These are phyloP conservation scores for Cylindrotheca closterium DNA, from an alignment of 108 stramenopile species.

Conservation along the genomic window DNA sequence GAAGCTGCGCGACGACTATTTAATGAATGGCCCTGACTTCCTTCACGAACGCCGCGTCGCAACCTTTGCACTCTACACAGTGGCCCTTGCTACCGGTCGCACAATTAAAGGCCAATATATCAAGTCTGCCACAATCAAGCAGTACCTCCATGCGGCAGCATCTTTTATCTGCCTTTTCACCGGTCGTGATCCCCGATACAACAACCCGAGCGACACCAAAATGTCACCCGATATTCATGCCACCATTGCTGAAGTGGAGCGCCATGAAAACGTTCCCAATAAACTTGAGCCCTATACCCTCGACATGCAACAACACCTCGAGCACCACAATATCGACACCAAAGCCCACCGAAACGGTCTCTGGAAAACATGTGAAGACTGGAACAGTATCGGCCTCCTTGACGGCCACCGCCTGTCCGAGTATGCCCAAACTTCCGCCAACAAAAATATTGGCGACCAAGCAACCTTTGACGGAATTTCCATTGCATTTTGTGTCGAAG, in stretches of 20 bases:
- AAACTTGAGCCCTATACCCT: constrained; percentile 1
- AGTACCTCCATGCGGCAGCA: constrained; percentile 1
- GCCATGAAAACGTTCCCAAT: background rate
- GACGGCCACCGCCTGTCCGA: background rate
- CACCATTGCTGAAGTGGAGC: background rate
- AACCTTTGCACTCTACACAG: constrained; percentile 1
- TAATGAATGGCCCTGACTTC: background rate
- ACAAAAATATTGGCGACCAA: background rate
- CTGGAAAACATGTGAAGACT: background rate
- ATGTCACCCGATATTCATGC: background rate
- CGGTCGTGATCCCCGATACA: background rate
- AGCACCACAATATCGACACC: background rate
- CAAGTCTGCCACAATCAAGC: background rate
- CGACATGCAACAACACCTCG: background rate
- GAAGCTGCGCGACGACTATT: background rate
- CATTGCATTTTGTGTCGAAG: background rate
- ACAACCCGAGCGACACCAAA: background rate
- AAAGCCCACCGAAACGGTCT: background rate
- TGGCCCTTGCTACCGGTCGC: background rate
- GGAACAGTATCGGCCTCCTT: background rate
- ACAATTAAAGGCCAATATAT: background rate
- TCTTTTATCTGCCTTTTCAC: background rate
- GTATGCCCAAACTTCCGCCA: background rate
- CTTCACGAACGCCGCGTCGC: background rate
- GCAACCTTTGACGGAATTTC: background rate